Evolutionary conservation across 1,139 yeast species (phyloP), one percentile per base, ranked within the genome.

Genomic region (Wickerhamiella pararugosa): DNA sequence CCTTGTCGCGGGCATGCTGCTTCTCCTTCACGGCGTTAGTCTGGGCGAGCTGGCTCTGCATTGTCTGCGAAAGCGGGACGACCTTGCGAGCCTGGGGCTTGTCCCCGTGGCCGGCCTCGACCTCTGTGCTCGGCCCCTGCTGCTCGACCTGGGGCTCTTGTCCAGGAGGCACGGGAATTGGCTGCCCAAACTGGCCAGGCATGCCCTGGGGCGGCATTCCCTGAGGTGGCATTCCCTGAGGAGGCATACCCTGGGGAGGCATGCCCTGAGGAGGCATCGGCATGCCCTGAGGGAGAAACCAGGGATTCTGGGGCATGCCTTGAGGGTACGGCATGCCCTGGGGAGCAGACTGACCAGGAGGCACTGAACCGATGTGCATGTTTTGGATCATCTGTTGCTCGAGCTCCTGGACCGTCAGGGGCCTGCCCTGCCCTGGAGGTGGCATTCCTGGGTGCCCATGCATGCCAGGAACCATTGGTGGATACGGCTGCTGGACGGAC

Each of bases 21-120:
- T 48, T 49, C 36, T 43, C 44, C 32, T 67, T 72, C 55, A 64
- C 66, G 32, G 51, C 43, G 30, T 46, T 51, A 7, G 47, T 46
- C 42, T 64, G 71, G 25, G 44, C 58, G 39, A 44, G 57, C 46
- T 37, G 49, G 39, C 43, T 44, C 36, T 36, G 25, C 34, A 37
- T 27, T 43, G 39, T 32, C 36, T 32, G 40, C 37, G 29, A 36
- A 37, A 43, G 32, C 37, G 45, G 30, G 31, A 37, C 34, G 21
- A 40, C 33, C 2, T 34, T 31, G 32, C 34, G 36, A 10, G 35
- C 33, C 33, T 39, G 39, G 15, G 33, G 28, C 31, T 26, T 31
- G 25, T 21, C 31, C 28, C 5, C 32, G 10, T 21, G 32, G 11
- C 29, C 39, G 1, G 7, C 25, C 34, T 30, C 33, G 2, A 25